Evolutionary conservation across 2,329 filamentous ascomycete genomes (phyloP).

Genomic region (Alternaria dauci): DNA sequence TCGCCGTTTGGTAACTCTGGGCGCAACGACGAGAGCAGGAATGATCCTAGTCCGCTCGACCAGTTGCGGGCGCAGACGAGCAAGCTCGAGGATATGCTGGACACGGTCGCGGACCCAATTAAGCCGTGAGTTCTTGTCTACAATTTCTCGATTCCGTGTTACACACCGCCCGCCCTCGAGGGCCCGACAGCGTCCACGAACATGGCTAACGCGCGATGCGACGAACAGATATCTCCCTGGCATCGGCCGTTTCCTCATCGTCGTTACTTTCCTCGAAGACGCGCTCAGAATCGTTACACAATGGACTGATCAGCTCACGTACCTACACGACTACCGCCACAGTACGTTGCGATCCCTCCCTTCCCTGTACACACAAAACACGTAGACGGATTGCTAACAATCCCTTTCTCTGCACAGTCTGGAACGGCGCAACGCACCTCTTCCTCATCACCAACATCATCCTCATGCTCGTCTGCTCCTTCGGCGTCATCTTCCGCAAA

Average conservation of each 20-base stretch:
- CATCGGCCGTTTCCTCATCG: constrained; percentile 96
- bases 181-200: background rate
- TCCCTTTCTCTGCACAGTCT: constrained; percentile 66
- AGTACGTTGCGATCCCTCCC: constrained; percentile 66
- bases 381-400: constrained; percentile 29
- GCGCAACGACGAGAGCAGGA: constrained; percentile 64
- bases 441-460: constrained; percentile 93
- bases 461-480: constrained; percentile 83
- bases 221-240: constrained; percentile 83
- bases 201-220: constrained; percentile 35
- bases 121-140: constrained; percentile 77
- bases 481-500: constrained; percentile 88
- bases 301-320: constrained; percentile 94
- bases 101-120: constrained; percentile 85
- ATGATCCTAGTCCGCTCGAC: constrained; percentile 81
- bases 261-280: constrained; percentile 98
- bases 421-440: constrained; percentile 84
- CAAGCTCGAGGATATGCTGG: constrained; percentile 96
- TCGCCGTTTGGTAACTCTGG: constrained; percentile 73
- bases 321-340: constrained; percentile 89
- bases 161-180: background rate
- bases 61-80: constrained; percentile 92
- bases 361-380: background rate
- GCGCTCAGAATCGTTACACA: constrained; percentile 95
- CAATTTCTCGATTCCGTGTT: background rate